Conservation (phyloP, 2,329 filamentous ascomycete species). For the Nigrospora oryzae region DNA sequence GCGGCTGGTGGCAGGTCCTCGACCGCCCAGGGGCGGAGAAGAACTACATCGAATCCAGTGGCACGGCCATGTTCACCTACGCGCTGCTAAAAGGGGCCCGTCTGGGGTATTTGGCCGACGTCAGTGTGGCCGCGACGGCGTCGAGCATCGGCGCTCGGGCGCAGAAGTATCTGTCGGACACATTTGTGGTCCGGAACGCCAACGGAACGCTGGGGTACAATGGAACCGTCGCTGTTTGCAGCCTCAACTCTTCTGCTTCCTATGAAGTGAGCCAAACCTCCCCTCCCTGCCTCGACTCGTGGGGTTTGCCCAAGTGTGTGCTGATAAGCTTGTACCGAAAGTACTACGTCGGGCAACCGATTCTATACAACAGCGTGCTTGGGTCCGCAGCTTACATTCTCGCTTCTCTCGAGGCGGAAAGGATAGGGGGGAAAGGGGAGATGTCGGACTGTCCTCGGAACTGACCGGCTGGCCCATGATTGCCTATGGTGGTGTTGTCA, state of each 20-base stretch:
- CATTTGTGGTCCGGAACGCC: constrained; percentile 15
- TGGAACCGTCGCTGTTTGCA: constrained; percentile 29
- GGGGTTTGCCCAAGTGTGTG: not conserved
- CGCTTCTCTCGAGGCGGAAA: constrained; percentile 27
- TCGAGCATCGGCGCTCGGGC: constrained; percentile 7
- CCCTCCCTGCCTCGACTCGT: not conserved
- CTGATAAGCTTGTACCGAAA: constrained; percentile 11
- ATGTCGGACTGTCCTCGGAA: no score
- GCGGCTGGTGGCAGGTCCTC: constrained; percentile 30
- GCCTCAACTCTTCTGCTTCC: constrained; percentile 29
- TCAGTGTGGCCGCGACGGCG: constrained; percentile 1
- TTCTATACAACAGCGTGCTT: constrained; percentile 26
- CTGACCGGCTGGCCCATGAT: no score
- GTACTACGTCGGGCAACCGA: constrained; percentile 27
- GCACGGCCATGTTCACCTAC: constrained; percentile 22
- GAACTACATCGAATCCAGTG: constrained; percentile 22
- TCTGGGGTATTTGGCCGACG: constrained; percentile 20
- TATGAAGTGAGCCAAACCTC: constrained; percentile 19
- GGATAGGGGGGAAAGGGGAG: not conserved
- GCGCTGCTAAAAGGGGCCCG: constrained; percentile 25
- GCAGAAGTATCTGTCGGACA: constrained; percentile 13
- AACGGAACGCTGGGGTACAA: constrained; percentile 21
- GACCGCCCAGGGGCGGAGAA: constrained; percentile 11
- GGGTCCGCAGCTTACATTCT: constrained; percentile 27
- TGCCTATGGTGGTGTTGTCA: no score